phyloP scores from a whole-genome alignment of 2,329 filamentous ascomycete genomes.

The Cyphellophora europaea region DNA sequence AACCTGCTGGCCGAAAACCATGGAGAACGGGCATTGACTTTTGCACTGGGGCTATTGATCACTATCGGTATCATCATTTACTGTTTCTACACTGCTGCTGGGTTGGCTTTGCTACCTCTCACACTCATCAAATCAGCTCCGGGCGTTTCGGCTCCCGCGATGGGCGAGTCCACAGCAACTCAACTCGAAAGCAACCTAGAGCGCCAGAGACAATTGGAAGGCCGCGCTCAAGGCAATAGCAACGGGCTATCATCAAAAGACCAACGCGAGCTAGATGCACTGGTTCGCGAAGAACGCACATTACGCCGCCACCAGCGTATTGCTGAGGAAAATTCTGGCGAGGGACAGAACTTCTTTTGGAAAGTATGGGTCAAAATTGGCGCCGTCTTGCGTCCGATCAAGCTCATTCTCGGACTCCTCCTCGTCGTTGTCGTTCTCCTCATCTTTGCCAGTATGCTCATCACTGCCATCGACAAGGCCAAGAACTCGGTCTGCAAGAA shows the following conservation, averaged over 20 bases:
- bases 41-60: constrained; percentile 79
- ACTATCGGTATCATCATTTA: constrained; percentile 81
- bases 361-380: constrained; percentile 77
- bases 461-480: constrained; percentile 92
- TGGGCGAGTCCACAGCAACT: constrained; percentile 66
- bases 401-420: constrained; percentile 73
- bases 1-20: constrained; percentile 69
- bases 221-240: constrained; percentile 67
- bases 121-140: constrained; percentile 88
- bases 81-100: constrained; percentile 77
- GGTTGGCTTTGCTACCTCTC: constrained; percentile 79
- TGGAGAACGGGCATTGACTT: constrained; percentile 85
- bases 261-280: constrained; percentile 73
- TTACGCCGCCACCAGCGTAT: constrained; percentile 81
- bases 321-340: constrained; percentile 70
- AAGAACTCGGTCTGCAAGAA: constrained; percentile 89
- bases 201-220: constrained; percentile 81
- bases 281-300: constrained; percentile 85
- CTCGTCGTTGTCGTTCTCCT: constrained; percentile 65
- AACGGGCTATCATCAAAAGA: constrained; percentile 76
- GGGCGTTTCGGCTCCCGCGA: constrained; percentile 69
- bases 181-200: constrained; percentile 83
- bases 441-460: constrained; percentile 84
- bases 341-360: constrained; percentile 44
- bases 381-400: constrained; percentile 76